Evolutionary conservation across 2,329 filamentous ascomycete species (phyloP), one percentile per base, ranked within the genome.

Genomic region (Cladophialophora chaetospira): DNA sequence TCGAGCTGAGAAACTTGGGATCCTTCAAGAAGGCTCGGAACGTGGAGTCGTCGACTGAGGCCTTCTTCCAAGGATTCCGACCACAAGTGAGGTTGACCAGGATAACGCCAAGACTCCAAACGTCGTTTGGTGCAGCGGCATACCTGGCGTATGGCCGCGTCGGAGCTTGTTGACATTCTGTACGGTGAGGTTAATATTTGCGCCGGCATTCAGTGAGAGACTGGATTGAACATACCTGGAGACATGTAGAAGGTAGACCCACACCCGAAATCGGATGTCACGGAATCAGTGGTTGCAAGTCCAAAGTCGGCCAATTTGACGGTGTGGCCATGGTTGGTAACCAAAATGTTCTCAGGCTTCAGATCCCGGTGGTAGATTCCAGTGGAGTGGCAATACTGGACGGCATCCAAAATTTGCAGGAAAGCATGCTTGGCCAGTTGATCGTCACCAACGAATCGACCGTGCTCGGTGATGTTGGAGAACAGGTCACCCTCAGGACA

Each of bases 181-280:
- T 51, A 68, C 38, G 25, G 48, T 53, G 23, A 9, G 10, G 42
- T 69, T 63, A 71, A 66, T 53, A 45, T 42, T 29, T 8, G 36
- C 45, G 15, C 13, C 2, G 5, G 3, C 6, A 6, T 9, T 17
- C 5, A 15, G 3, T 13, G 9, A 13, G 2, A 9, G 21, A 23
- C 17, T n/a, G 21, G 9, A 17, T 23, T 11, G 26, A 19, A 78
- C 84, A 73, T 88, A 97, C 93, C 93, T 84, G 94, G 94, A 70
- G 91, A 96, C 94, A 97, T 99, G 78, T 99, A 99, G 70, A 97
- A 97, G 11, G 93, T 97, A 28, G 94, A 97, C 63, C 94, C 94
- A 73, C 94, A 99, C 69, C 94, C 94, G 75, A 96, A 97, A 73
- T 99, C 94, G 67, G 91, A 88, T 63, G 93, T 96, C 65, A 87